A percentile compares a stretch with the other conserved stretches of the same genome.
phyloP scores from a whole-genome alignment of 2,329 filamentous ascomycete genomes.

The Fusarium odoratissimum region DNA sequence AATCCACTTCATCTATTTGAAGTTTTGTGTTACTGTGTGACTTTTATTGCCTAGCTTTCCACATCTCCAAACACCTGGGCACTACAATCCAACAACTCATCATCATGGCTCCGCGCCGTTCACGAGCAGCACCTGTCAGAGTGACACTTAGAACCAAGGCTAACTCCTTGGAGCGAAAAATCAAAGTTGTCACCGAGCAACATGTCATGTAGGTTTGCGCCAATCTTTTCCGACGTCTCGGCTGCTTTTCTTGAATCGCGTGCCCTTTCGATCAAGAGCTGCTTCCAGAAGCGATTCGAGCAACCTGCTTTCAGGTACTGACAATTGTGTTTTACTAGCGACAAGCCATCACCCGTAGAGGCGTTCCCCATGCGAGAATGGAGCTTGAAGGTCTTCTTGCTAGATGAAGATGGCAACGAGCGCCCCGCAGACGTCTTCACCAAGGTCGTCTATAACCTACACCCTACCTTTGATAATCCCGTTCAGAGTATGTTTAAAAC shows the following conservation, averaged over 20 bases:
- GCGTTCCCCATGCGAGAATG: constrained; percentile 94
- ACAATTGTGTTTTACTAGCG: constrained; percentile 46
- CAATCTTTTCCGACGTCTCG: neutral
- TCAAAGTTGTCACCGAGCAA: constrained; percentile 95
- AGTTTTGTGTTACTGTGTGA: constrained; percentile 16
- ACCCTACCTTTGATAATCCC: constrained; percentile 91
- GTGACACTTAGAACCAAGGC: constrained; percentile 26
- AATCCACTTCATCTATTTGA: neutral
- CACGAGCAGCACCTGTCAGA: constrained; percentile 27
- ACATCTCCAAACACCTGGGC: neutral
- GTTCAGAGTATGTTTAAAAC: constrained; percentile 75
- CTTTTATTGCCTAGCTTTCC: constrained; percentile 12
- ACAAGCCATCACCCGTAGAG: constrained; percentile 83
- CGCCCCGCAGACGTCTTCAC: constrained; percentile 86
- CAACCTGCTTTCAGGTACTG: constrained; percentile 3
- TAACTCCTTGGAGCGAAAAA: constrained; percentile 74
- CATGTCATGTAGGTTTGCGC: constrained; percentile 77
- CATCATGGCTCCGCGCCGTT: constrained; percentile 33
- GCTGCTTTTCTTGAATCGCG: neutral
- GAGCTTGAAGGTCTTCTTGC: constrained; percentile 85
- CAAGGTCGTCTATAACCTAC: constrained; percentile 91
- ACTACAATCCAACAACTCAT: neutral
- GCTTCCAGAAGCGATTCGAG: neutral
- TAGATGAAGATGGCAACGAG: constrained; percentile 89
- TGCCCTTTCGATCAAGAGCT: neutral